Conservation (phyloP, 306 rosid species). For the Parietaria judaica region DNA sequence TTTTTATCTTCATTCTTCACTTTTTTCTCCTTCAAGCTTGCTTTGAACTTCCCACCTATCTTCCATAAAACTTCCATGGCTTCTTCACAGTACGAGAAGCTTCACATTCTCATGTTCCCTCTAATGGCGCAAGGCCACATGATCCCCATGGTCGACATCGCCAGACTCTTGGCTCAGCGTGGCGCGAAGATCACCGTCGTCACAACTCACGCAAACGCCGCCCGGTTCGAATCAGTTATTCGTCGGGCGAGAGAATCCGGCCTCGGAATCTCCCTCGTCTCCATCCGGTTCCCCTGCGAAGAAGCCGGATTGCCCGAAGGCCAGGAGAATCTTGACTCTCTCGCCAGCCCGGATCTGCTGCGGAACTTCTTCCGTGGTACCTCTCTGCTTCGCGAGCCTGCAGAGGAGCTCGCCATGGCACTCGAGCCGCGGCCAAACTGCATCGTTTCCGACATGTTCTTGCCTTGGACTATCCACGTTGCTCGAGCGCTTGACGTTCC, state of each 20-base stretch:
- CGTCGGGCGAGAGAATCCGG: slow-evolving; percentile 14
- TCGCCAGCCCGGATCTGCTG: slow-evolving; percentile 32
- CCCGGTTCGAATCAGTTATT: slow-evolving; percentile 16
- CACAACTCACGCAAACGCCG: slow-evolving; percentile 28
- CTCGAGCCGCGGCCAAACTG: slow-evolving; percentile 44
- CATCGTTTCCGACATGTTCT: slow-evolving; percentile 46
- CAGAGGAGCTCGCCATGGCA: slow-evolving; percentile 17
- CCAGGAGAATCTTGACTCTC: slow-evolving; percentile 48
- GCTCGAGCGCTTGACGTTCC: slow-evolving; percentile 15
- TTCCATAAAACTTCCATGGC: background rate
- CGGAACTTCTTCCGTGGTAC: slow-evolving; percentile 19
- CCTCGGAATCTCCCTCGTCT: slow-evolving; percentile 5
- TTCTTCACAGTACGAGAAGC: background rate
- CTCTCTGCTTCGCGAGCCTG: slow-evolving; percentile 28
- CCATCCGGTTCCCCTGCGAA: slow-evolving; percentile 13
- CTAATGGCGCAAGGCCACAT: slow-evolving; percentile 39
- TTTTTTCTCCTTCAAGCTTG: no score
- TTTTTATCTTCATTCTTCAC: no score
- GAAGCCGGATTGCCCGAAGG: slow-evolving; percentile 47
- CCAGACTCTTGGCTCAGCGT: slow-evolving; percentile 21
- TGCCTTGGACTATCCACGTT: slow-evolving; percentile 32
- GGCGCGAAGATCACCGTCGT: slow-evolving; percentile 23
- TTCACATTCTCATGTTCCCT: slow-evolving; percentile 23
- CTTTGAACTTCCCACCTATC: no score
- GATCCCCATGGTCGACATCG: slow-evolving; percentile 36